Base-by-base conservation (phyloP, 2,329 filamentous ascomycete species). In the Aureobasidium sp. region DNA sequence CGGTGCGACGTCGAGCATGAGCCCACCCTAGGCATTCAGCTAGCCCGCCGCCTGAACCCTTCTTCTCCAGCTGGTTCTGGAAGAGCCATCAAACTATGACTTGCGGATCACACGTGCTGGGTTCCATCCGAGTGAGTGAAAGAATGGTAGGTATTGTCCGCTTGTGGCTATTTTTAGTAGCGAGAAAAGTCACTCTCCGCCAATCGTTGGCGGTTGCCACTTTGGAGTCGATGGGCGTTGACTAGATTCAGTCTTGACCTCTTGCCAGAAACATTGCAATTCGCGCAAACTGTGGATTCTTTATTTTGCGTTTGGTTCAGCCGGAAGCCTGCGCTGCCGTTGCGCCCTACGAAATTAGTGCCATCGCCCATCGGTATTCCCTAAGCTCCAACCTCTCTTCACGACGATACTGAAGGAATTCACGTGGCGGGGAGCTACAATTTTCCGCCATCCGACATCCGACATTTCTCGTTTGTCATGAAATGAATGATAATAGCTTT, bases 131-230 rank as follows among this genome's bases (percentile, higher is more conserved):
- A 59, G 42, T 27, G 39, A 47, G 42, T n/a, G 13, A 45, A 57
- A 57, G 53, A 57, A 44, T 39, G 41, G 41, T 44, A 57, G 39
- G 30, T 48, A 34, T 42, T 34, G 16, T 50, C 42, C 45, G 57
- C 57, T 59, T 59, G 57, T 21, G 45, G 39, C 25, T 59, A 59
- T 59, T 59, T 59, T 59, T 59, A 59, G 57, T 29, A 58, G 10
- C 34, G 41, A 58, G 32, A 48, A 30, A 58, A 37, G 41, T 37
- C 42, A 13, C 44, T 39, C 54, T 48, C 42, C 54, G 9, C 54
- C 54, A 58, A 58, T 58, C 54, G 53, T 45, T 45, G 39, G 32
- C 29, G 21, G 42, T 58, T 48, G 54, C 54, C 54, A 58, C 54
- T 47, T 58, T 58, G 32, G 25, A 47, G 32, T 58, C 21, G 21